phyloP scores from a whole-genome alignment of 768 basidiomycete species.

The Russula sp. region DNA sequence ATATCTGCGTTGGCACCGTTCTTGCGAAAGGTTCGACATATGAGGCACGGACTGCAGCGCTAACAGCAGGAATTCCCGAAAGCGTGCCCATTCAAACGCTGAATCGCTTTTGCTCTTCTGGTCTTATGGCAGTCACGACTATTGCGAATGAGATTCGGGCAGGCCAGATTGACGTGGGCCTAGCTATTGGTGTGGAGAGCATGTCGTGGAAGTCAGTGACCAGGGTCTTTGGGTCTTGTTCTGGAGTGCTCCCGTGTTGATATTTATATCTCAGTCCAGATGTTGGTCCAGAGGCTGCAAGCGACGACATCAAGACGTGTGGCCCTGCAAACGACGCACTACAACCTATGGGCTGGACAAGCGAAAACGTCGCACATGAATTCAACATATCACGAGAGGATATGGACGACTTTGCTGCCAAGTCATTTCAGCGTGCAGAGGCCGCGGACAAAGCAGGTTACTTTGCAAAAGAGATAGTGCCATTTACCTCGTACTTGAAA shows the following conservation, averaged over 20 bases:
- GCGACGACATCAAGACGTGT: constrained; percentile 58
- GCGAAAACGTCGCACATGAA: constrained; percentile 78
- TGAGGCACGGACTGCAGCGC: constrained; percentile 67
- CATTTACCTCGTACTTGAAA: constrained; percentile 63
- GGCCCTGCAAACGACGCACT: constrained; percentile 57
- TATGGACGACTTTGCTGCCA: constrained; percentile 72
- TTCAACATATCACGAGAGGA: constrained; percentile 68
- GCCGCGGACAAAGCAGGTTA: constrained; percentile 63
- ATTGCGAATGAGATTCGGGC: constrained; percentile 72
- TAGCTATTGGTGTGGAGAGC: constrained; percentile 82
- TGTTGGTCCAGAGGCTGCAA: constrained; percentile 55
- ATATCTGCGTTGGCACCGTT: constrained; percentile 79
- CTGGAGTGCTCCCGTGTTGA: constrained; percentile 29
- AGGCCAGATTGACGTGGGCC: constrained; percentile 78
- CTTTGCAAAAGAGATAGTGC: constrained; percentile 70
- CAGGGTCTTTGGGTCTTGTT: constrained; percentile 30
- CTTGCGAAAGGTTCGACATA: constrained; percentile 63
- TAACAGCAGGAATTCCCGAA: constrained; percentile 82
- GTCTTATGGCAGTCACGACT: constrained; percentile 78
- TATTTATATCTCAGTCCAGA: constrained; percentile 51
- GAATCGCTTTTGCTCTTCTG: constrained; percentile 82
- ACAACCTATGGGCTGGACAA: constrained; percentile 86
- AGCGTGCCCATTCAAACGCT: constrained; percentile 68
- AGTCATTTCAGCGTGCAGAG: constrained; percentile 78
- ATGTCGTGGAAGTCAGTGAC: constrained; percentile 70